phyloP scores from a whole-genome alignment of 2,329 filamentous ascomycete genomes.

The Pseudogymnoascus sp. region DNA sequence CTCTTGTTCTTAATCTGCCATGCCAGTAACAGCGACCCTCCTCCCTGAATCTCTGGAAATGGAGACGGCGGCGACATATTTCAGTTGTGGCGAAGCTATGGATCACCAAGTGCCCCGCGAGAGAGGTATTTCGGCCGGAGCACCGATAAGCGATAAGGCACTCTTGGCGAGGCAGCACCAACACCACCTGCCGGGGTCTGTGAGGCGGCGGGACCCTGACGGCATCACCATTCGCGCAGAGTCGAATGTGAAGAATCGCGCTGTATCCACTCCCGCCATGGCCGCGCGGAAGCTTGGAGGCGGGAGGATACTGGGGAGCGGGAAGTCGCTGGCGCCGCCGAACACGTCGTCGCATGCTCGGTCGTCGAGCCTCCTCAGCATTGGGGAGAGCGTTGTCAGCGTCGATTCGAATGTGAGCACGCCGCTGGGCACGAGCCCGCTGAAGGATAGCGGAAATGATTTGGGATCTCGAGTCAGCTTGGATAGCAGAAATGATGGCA shows the following conservation, averaged over 20 bases:
- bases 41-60: conserved; percentile 78
- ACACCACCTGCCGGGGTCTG: not conserved
- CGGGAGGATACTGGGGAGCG: conserved; percentile 82
- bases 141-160: not conserved
- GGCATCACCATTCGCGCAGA: conserved; percentile 6
- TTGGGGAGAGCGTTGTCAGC: conserved; percentile 68
- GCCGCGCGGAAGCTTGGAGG: conserved; percentile 82
- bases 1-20: conserved; percentile 90
- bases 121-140: not conserved
- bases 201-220: conserved; percentile 5
- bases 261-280: conserved; percentile 44
- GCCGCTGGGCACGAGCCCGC: conserved; percentile 48
- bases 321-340: conserved; percentile 69
- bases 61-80: not conserved
- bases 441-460: conserved; percentile 68
- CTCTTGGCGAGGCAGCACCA: not conserved
- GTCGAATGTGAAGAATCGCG: conserved; percentile 5
- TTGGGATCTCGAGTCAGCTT: conserved; percentile 75
- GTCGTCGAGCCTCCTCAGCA: conserved; percentile 39
- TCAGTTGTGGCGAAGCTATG: not conserved
- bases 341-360: conserved; percentile 36
- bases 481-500: conserved; percentile 42
- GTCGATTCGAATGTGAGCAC: conserved; percentile 59
- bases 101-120: not conserved
- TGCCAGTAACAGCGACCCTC: conserved; percentile 86